Evolutionary conservation across 768 basidiomycete species (phyloP), one percentile per base, ranked within the genome.

Genomic region (Neoboletus brunneissimus): DNA sequence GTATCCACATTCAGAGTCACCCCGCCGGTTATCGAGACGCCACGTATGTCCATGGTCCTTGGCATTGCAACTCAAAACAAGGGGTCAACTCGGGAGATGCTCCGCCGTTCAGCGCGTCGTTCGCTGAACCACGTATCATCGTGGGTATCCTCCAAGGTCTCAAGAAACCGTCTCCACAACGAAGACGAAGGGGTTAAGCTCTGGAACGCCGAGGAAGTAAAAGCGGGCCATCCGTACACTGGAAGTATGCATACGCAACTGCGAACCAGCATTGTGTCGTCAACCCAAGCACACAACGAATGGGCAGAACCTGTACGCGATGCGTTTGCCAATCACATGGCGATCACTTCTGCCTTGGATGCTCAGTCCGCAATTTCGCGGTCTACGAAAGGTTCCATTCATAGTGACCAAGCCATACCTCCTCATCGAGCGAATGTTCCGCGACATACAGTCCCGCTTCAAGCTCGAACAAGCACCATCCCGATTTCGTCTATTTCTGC

Each of bases 81-180:
- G 40, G 51, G 43, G 18, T 46, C 51, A 41, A 61, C 22, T 51
- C 55, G 54, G 23, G 63, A 64, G 38, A 44, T 23, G 2, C 46
- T 66, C 56, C 61, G 45, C 22, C 56, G 54, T 31, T 64, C 61
- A 25, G 37, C 61, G 15, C 61, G 54, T 51, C 44, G 61, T 49
- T 67, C 74, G 31, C 42, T 71, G 48, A 59, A 61, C 37, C 64
- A 63, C 25, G 62, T 75, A 16, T 74, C 77, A 10, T 75, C 77
- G 4, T 80, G 79, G 77, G 54, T 80, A 20, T 58, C 64, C n/a
- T 57, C 63, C 12, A 67, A 62, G 50, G 40, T 65, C 8, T 67
- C 75, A 32, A 67, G 66, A 53, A 71, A 64, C 10, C 67, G 61
- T 29, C 54, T 42, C 11, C 68, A 18, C 43, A 48, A 18, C 15